Conservation (phyloP, 2,329 filamentous ascomycete genomes). For the Scolecobasidium constrictum region DNA sequence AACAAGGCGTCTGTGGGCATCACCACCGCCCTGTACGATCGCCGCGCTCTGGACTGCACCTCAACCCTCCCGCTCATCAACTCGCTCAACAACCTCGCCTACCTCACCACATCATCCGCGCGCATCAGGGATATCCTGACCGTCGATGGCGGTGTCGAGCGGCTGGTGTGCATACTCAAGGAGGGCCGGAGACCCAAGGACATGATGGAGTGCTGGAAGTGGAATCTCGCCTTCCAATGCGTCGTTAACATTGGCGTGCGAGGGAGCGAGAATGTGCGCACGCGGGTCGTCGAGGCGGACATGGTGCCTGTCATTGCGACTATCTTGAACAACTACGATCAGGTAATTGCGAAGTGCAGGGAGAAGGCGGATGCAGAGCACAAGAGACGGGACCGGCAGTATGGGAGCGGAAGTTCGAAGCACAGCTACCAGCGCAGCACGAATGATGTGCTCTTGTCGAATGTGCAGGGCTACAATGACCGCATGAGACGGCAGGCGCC, state of each 20-base stretch:
- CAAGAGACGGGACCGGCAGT: slow-evolving; percentile 42
- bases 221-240: slow-evolving; percentile 98
- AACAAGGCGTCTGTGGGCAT: slow-evolving; percentile 99
- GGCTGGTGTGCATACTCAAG: slow-evolving; percentile 94
- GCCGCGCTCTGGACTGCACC: slow-evolving; percentile 93
- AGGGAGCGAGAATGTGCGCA: slow-evolving; percentile 87
- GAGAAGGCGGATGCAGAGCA: slow-evolving; percentile 75
- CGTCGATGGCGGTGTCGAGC: slow-evolving; percentile 95
- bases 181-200: slow-evolving; percentile 87
- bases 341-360: slow-evolving; percentile 83
- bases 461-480: slow-evolving; percentile 5
- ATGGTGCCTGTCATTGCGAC: slow-evolving; percentile 99
- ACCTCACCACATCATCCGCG: slow-evolving; percentile 94
- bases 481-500: slow-evolving; percentile 59
- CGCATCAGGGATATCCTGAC: slow-evolving; percentile 96
- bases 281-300: slow-evolving; percentile 92
- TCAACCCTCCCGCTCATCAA: slow-evolving; percentile 97
- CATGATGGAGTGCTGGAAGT: slow-evolving; percentile 99
- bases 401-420: not conserved
- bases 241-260: slow-evolving; percentile 97
- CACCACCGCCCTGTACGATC: slow-evolving; percentile 95
- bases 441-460: not conserved
- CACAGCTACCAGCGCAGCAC: not conserved
- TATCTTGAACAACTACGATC: slow-evolving; percentile 96
- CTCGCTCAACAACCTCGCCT: slow-evolving; percentile 96